Base-by-base conservation (phyloP, 2,329 filamentous ascomycete genomes). In the Neofusicoccum laricinum region DNA sequence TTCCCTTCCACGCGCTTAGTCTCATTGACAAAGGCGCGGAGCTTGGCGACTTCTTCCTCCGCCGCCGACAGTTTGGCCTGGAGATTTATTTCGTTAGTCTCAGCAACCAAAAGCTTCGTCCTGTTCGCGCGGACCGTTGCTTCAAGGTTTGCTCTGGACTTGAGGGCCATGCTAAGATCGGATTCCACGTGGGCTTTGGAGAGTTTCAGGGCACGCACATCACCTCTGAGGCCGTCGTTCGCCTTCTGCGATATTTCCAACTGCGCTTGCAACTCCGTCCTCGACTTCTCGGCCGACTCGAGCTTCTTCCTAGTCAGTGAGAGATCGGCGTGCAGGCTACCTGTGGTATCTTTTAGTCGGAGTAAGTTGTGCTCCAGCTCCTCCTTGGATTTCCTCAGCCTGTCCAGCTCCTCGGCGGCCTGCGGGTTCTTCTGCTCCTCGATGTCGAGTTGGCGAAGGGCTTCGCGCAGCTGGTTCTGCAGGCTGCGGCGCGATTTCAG, bases 1-100 rank as follows among this genome's bases (percentile, higher is more conserved):
- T 70, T 69, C n/a, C 70, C 70, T 59, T 76, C 74, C 8, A 71
- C 73, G 36, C 68, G 57, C 21, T 73, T 70, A 14, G 73, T 68
- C 45, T 71, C 68, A 4, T 65, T 57, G 12, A 74, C 75, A 4
- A 71, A 68, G 14, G 69, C 66, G 19, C 70, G 71, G 19, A 77
- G 66, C 8, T 66, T 65, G 10, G 65, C 57, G 14, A 76, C 66
- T 40, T 76, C 71, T 41, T 71, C 68, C 36, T 76, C 70, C 6
- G 71, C 70, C 41, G 70, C 68, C n/a, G 68, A 64, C 0, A 70
- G 63, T 38, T 67, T 69, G 17, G 68, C 68, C 12, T 67, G 67
- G 2, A 74, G 64, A n/a, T 55, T 65, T 6, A 64, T 65, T 36
- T 67, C 65, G 64, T 72, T 70, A 10, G 68, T 69, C 38, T 73